Percentiles rank a stretch among this genome's conserved stretches.
Conservation (phyloP, 768 basidiomycete genomes). For the Crucibulum laeve region DNA sequence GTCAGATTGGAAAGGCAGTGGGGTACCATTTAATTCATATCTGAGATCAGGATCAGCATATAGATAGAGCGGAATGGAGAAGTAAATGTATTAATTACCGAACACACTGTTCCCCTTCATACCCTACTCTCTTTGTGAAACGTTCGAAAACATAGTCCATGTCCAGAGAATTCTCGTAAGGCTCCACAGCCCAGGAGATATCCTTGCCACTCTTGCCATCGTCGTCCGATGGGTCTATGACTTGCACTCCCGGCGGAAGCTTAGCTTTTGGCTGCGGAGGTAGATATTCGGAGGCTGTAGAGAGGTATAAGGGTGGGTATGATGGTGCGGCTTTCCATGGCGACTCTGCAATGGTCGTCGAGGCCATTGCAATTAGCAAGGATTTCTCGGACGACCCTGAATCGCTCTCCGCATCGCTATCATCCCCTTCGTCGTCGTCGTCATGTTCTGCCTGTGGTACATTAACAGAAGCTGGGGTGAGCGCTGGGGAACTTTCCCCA, state of each 20-base stretch:
- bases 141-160: constrained; percentile 85
- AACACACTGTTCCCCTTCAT: constrained; percentile 81
- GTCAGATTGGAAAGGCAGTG: constrained; percentile 85
- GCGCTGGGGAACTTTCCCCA: constrained; percentile 26
- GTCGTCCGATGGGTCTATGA: constrained; percentile 33
- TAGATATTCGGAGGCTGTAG: constrained; percentile 70
- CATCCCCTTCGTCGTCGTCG: constrained; percentile 22
- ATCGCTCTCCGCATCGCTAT: constrained; percentile 31
- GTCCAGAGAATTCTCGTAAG: constrained; percentile 76
- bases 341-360: constrained; percentile 50
- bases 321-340: constrained; percentile 64
- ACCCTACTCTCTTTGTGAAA: constrained; percentile 68
- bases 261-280: constrained; percentile 51
- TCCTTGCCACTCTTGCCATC: constrained; percentile 40
- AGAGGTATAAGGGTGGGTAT: constrained; percentile 69
- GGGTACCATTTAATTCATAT: constrained; percentile 83
- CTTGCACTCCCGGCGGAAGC: constrained; percentile 35
- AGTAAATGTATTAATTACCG: constrained; percentile 48
- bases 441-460: constrained; percentile 14
- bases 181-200: constrained; percentile 61
- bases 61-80: not conserved
- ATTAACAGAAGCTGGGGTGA: constrained; percentile 7
- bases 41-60: constrained; percentile 31
- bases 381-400: constrained; percentile 39
- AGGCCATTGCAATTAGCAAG: constrained; percentile 55